Percentiles rank a stretch among this genome's conserved stretches.
phyloP scores from a whole-genome alignment of 306 rosid genomes.

The Aeschynomene evenia region DNA sequence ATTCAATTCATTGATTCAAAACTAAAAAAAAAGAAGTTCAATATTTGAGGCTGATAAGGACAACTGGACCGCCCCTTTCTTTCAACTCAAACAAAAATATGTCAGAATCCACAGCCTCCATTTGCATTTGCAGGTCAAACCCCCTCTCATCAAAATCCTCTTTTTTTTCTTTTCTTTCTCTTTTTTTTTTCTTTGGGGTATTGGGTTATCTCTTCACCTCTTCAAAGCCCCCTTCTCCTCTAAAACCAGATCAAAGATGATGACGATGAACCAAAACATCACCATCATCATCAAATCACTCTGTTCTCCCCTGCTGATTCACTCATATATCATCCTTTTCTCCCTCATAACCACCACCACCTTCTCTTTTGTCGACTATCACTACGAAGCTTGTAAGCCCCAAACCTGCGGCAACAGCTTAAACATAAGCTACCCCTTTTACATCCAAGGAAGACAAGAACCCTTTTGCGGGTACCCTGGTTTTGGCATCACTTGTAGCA shows the following conservation, averaged over 20 bases:
- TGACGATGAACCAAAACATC: constrained; percentile 40
- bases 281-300: neutral
- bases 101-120: constrained; percentile 1
- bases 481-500: constrained; percentile 43
- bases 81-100: constrained; percentile 6
- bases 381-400: constrained; percentile 39
- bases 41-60: neutral
- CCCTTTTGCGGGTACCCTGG: constrained; percentile 58
- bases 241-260: no score
- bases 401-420: constrained; percentile 41
- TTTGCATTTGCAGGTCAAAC: constrained; percentile 30
- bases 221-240: neutral
- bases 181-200: neutral
- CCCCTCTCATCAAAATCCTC: neutral
- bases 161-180: no score
- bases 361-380: constrained; percentile 1
- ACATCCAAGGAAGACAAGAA: constrained; percentile 28
- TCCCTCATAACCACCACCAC: neutral
- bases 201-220: neutral
- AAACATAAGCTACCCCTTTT: constrained; percentile 53
- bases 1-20: no score
- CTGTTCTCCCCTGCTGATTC: neutral
- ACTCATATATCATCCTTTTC: constrained; percentile 11
- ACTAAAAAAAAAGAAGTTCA: neutral
- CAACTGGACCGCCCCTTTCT: constrained; percentile 2